Evolutionary conservation across 306 rosid species (phyloP).

Genomic region (Lathyrus aphaca): DNA sequence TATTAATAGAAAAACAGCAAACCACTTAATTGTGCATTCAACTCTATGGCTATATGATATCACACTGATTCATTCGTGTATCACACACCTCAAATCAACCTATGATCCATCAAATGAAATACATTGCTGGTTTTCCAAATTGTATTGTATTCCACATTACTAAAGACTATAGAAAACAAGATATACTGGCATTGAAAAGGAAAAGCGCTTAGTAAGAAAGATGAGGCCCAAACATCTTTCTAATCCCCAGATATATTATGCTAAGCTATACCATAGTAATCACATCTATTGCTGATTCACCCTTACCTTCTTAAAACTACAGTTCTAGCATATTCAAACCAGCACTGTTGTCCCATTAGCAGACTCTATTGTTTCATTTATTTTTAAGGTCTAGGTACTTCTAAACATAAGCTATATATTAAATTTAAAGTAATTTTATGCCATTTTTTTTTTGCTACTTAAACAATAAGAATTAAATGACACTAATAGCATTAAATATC

Average conservation of each 20-base stretch:
- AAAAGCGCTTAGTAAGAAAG: constrained; percentile 1
- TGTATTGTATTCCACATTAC: not conserved
- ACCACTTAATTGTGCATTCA: not conserved
- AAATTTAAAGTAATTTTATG: not conserved
- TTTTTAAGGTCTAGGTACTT: constrained; percentile 13
- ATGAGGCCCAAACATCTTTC: not conserved
- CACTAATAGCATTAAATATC: not conserved
- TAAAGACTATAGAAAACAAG: not conserved
- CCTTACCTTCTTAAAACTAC: not conserved
- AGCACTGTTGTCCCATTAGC: constrained; percentile 3
- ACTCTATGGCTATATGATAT: not conserved
- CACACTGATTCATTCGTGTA: not conserved
- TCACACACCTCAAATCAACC: not conserved
- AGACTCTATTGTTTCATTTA: constrained; percentile 6
- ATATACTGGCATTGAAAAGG: constrained; percentile 12
- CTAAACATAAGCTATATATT: constrained; percentile 12
- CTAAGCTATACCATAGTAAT: not conserved
- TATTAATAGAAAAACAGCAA: not conserved
- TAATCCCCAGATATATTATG: not conserved
- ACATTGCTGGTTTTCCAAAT: not conserved
- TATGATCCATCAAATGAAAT: not conserved
- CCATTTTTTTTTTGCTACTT: not conserved
- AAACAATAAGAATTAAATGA: not conserved
- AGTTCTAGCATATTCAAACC: constrained; percentile 26
- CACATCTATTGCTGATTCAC: not conserved